Conservation (phyloP, 2,329 filamentous ascomycete species). For the Sporothrix pallida region DNA sequence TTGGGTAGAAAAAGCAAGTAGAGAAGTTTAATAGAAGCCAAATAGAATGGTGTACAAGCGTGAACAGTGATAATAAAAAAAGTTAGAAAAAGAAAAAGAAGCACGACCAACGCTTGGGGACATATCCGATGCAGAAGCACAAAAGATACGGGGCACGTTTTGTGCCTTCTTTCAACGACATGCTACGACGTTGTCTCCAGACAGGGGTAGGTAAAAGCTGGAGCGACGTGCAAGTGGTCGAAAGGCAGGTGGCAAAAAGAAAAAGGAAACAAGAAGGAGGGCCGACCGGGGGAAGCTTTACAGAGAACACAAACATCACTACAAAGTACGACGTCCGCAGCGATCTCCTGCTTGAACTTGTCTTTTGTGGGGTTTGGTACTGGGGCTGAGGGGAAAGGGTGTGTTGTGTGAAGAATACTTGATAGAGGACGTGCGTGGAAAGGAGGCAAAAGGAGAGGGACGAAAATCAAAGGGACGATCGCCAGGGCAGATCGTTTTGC, state of each 20-base stretch:
- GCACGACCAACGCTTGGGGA: slow-evolving; percentile 3
- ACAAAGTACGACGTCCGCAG: background rate
- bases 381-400: background rate
- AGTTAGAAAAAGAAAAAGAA: background rate
- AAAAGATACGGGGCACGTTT: background rate
- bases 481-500: slow-evolving; percentile 4
- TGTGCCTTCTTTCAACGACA: background rate
- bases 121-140: slow-evolving; percentile 14
- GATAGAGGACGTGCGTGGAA: background rate
- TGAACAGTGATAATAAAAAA: background rate
- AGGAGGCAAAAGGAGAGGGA: background rate
- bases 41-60: background rate
- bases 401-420: background rate
- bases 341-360: slow-evolving; percentile 14
- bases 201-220: background rate
- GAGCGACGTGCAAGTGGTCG: background rate
- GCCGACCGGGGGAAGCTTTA: background rate
- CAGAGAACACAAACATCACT: background rate
- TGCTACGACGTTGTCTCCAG: background rate
- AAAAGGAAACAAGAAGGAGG: background rate
- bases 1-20: background rate
- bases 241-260: background rate
- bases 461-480: background rate
- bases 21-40: background rate
- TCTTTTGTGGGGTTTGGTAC: slow-evolving; percentile 12